A percentile compares a stretch with the other conserved stretches of the same genome.
phyloP scores from a whole-genome alignment of 768 basidiomycete genomes.

The Gloeophyllum trabeum region DNA sequence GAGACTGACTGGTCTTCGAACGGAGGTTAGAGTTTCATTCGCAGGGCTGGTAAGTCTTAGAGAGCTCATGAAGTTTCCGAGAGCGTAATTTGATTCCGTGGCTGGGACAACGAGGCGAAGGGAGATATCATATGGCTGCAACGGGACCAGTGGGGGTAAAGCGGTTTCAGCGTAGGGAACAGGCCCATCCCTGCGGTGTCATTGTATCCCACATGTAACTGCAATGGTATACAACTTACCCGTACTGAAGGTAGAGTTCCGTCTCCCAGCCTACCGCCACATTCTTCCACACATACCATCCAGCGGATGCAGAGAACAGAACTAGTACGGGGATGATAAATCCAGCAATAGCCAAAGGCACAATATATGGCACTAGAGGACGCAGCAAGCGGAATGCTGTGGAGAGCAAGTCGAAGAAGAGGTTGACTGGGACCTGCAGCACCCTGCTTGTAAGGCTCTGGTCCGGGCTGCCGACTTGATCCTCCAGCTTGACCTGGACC shows the following conservation, averaged over 20 bases:
- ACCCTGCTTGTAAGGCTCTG: no score
- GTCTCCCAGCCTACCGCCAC: conserved; percentile 62
- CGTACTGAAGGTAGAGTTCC: conserved; percentile 67
- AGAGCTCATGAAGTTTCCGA: conserved; percentile 81
- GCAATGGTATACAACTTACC: conserved; percentile 31
- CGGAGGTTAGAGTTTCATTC: conserved; percentile 50
- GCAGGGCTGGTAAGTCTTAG: conserved; percentile 45
- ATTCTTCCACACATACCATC: conserved; percentile 65
- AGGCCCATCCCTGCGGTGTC: conserved; percentile 41
- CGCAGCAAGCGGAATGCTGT: conserved; percentile 26
- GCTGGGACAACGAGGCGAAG: conserved; percentile 56
- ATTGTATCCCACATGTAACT: background rate
- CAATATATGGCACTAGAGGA: conserved; percentile 46
- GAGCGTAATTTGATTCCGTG: conserved; percentile 51
- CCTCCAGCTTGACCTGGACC: no score
- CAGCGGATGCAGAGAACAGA: conserved; percentile 52
- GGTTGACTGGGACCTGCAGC: conserved; percentile 14
- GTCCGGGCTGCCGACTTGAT: no score
- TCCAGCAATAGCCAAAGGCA: conserved; percentile 54
- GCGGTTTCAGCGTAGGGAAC: conserved; percentile 50
- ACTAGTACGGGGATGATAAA: conserved; percentile 52
- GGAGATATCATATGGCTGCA: conserved; percentile 69
- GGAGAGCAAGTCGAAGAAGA: conserved; percentile 13
- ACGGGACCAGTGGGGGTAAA: conserved; percentile 38
- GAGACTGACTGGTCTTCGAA: conserved; percentile 54